A percentile compares a stretch with the other conserved stretches of the same genome.
phyloP scores from a whole-genome alignment of 2,329 filamentous ascomycete genomes.

The Raffaelea arxii region DNA sequence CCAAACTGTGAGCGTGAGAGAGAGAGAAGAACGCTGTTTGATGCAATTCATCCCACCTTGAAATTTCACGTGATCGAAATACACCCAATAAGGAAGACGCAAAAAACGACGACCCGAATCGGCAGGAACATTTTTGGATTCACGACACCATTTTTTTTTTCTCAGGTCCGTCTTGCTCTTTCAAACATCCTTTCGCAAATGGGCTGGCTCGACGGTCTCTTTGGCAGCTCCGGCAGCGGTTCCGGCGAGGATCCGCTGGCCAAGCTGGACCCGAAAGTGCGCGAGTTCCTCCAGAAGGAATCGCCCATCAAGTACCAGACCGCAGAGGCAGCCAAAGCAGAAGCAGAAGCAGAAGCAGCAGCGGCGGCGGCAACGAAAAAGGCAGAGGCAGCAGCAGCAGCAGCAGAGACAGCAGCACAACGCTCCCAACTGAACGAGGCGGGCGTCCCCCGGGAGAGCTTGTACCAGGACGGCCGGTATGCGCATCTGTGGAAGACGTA shows the following conservation, averaged over 20 bases:
- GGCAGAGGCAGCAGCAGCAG: slow-evolving; percentile 3
- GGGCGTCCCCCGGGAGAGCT: slow-evolving; percentile 37
- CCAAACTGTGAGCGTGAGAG: too few species aligned
- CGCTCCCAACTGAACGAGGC: slow-evolving; percentile 1
- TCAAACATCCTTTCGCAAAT: slow-evolving; percentile 23
- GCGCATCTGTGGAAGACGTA: slow-evolving; percentile 93
- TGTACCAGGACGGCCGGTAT: slow-evolving; percentile 53
- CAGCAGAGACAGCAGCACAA: slow-evolving; percentile 10
- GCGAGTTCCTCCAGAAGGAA: slow-evolving; percentile 77
- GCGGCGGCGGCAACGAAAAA: background rate
- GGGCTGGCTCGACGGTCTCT: slow-evolving; percentile 49
- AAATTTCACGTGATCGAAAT: too few species aligned
- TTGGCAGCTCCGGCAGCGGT: slow-evolving; percentile 26
- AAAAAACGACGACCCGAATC: background rate
- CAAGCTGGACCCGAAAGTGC: slow-evolving; percentile 72
- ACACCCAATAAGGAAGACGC: too few species aligned
- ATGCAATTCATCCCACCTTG: too few species aligned
- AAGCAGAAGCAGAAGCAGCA: slow-evolving; percentile 7
- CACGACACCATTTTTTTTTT: background rate
- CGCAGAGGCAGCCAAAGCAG: slow-evolving; percentile 11
- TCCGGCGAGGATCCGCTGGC: slow-evolving; percentile 53
- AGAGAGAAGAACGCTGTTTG: too few species aligned
- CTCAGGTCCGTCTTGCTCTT: background rate
- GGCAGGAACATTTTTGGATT: too few species aligned
- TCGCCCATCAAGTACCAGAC: slow-evolving; percentile 52